A percentile compares a stretch with the other conserved stretches of the same genome.
phyloP scores from a whole-genome alignment of 2,329 filamentous ascomycete species.

The Botryosphaeria dothidea region DNA sequence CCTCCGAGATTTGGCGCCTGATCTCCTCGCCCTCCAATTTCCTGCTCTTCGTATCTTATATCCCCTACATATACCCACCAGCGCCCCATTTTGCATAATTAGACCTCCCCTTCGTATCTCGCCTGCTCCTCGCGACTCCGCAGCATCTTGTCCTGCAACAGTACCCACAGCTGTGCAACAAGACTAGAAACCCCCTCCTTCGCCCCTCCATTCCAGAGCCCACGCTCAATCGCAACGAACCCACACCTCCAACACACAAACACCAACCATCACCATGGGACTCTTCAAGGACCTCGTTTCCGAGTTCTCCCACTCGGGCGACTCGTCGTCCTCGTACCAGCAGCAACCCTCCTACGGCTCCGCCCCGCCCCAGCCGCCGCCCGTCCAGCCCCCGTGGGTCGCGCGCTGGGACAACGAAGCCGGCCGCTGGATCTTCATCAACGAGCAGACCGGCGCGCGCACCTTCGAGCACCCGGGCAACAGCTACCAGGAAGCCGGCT shows the following conservation, averaged over 20 bases:
- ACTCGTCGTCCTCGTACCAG: neutral
- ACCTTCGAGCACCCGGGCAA: slow-evolving; percentile 40
- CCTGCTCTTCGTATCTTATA: neutral
- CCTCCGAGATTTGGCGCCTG: neutral
- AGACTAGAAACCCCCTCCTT: neutral
- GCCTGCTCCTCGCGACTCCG: neutral
- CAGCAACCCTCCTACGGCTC: neutral
- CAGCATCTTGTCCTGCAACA: neutral
- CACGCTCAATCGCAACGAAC: neutral
- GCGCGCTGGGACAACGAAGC: slow-evolving; percentile 14
- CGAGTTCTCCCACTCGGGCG: slow-evolving; percentile 13
- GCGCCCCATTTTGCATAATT: neutral
- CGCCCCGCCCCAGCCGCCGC: neutral
- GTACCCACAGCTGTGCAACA: neutral
- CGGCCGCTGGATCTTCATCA: slow-evolving; percentile 47
- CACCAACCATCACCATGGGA: neutral
- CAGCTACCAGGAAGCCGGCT: slow-evolving; percentile 17
- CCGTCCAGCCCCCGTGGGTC: slow-evolving; percentile 13
- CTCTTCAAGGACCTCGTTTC: slow-evolving; percentile 14
- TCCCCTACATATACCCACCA: neutral
- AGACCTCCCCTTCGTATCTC: neutral
- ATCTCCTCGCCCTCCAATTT: neutral
- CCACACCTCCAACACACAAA: neutral
- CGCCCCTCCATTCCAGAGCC: neutral
- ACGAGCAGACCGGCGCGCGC: slow-evolving; percentile 48